phyloP scores from a whole-genome alignment of 352 stramenopile genomes.

The Phytophthora crassamura region DNA sequence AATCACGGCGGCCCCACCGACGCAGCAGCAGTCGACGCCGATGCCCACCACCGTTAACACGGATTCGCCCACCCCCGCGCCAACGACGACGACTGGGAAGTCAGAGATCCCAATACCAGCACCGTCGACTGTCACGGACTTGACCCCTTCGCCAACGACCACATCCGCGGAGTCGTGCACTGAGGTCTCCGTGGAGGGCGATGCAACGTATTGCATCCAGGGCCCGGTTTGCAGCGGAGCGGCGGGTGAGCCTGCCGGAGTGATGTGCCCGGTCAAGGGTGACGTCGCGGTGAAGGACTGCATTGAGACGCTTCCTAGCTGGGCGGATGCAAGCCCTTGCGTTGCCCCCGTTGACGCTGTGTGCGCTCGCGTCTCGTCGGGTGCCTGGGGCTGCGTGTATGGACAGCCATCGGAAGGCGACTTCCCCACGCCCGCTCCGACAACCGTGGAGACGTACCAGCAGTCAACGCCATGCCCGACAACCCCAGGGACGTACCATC shows the following conservation, averaged over 20 bases:
- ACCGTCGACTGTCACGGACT: neutral
- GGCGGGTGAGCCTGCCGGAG: constrained; percentile 39
- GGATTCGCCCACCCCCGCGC: constrained; percentile 3
- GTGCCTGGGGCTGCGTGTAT: constrained; percentile 65
- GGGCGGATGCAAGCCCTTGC: constrained; percentile 43
- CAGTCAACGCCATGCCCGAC: neutral
- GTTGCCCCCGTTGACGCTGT: constrained; percentile 50
- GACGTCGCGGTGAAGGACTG: constrained; percentile 57
- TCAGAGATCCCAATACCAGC: constrained; percentile 3
- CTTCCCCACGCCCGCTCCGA: constrained; percentile 24
- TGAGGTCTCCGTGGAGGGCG: constrained; percentile 59
- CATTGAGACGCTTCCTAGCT: constrained; percentile 56
- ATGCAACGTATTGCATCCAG: constrained; percentile 71
- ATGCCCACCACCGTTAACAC: constrained; percentile 10
- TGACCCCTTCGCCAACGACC: constrained; percentile 1
- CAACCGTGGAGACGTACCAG: constrained; percentile 29
- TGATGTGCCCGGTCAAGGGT: constrained; percentile 58
- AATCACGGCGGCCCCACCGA: constrained; percentile 1
- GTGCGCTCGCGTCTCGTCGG: constrained; percentile 56
- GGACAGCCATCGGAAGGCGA: constrained; percentile 6
- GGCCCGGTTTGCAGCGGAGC: constrained; percentile 60
- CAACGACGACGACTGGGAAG: constrained; percentile 7
- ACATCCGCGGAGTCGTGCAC: constrained; percentile 32
- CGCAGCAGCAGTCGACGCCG: constrained; percentile 5
- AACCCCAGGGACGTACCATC: neutral